Percentiles rank a stretch among this genome's conserved stretches.
Conservation (phyloP, 2,329 filamentous ascomycete species). For the Huntiella decipiens region DNA sequence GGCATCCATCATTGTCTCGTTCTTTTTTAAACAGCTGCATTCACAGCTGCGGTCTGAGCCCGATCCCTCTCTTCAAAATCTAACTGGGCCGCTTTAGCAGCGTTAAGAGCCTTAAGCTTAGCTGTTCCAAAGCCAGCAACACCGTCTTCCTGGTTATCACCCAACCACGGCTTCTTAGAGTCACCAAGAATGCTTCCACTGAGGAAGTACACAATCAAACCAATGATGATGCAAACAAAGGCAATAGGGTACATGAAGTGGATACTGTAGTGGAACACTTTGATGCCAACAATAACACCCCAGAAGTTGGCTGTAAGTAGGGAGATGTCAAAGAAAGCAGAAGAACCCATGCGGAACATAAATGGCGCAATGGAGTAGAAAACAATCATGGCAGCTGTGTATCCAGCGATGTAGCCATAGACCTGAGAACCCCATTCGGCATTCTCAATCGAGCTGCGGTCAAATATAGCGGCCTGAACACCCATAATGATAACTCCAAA, state of each 20-base stretch:
- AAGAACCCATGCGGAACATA: slow-evolving; percentile 72
- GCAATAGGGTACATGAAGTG: slow-evolving; percentile 91
- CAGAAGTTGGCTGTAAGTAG: slow-evolving; percentile 91
- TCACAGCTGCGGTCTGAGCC: not conserved
- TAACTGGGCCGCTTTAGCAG: slow-evolving; percentile 19
- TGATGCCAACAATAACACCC: slow-evolving; percentile 81
- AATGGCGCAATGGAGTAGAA: slow-evolving; percentile 83
- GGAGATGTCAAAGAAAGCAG: slow-evolving; percentile 93
- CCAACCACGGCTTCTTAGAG: slow-evolving; percentile 87
- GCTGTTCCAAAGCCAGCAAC: slow-evolving; percentile 70
- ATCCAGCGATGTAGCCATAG: slow-evolving; percentile 72
- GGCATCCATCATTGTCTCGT: not conserved
- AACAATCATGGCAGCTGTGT: slow-evolving; percentile 60
- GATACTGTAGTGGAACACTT: slow-evolving; percentile 61
- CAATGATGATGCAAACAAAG: slow-evolving; percentile 78
- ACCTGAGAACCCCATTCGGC: slow-evolving; percentile 49
- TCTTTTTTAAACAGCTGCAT: not conserved
- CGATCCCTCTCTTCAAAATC: not conserved
- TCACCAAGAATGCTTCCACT: slow-evolving; percentile 69
- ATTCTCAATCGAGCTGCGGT: slow-evolving; percentile 49
- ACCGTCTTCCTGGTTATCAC: slow-evolving; percentile 65
- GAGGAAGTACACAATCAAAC: slow-evolving; percentile 74
- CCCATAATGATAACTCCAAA: slow-evolving; percentile 86
- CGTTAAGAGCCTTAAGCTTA: slow-evolving; percentile 51
- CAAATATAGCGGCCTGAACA: slow-evolving; percentile 77